Conservation (phyloP, 495 filamentous ascomycete genomes). For the Parathielavia hyrcaniae region DNA sequence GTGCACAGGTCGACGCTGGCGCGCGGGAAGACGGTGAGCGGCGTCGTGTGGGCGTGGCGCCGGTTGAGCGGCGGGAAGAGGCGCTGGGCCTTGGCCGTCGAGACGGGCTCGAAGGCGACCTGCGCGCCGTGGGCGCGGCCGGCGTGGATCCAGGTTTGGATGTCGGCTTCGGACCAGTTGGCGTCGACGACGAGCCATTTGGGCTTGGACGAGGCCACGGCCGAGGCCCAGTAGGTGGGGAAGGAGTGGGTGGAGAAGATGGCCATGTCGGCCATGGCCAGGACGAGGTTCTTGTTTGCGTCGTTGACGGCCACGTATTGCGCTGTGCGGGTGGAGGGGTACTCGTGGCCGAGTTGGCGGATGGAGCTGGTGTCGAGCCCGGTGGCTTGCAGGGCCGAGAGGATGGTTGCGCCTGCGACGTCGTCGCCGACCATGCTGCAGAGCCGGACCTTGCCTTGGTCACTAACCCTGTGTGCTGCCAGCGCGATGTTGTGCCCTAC, state of each 20-base stretch:
- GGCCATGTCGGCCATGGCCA: conserved; percentile 92
- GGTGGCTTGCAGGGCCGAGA: conserved; percentile 52
- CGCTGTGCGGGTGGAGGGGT: conserved; percentile 59
- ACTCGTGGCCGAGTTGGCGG: conserved; percentile 44
- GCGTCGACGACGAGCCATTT: conserved; percentile 75
- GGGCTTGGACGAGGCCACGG: conserved; percentile 51
- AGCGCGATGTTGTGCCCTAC: conserved; percentile 90
- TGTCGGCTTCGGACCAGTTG: conserved; percentile 63
- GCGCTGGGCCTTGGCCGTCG: conserved; percentile 62
- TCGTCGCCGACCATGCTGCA: conserved; percentile 75
- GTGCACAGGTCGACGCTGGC: conserved; percentile 62
- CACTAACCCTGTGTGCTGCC: conserved; percentile 56
- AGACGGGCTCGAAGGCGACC: conserved; percentile 91
- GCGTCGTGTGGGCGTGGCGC: conserved; percentile 15
- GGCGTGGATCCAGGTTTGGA: conserved; percentile 56
- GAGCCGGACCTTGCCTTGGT: conserved; percentile 48
- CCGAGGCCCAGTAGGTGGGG: conserved; percentile 52
- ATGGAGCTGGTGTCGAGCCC: conserved; percentile 62
- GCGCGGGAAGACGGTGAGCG: conserved; percentile 52
- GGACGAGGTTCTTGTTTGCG: conserved; percentile 64
- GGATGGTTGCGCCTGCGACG: conserved; percentile 63
- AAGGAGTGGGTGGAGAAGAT: conserved; percentile 60
- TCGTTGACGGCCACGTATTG: conserved; percentile 92
- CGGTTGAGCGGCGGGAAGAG: conserved; percentile 50
- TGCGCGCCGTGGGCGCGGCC: conserved; percentile 48